Evolutionary conservation across 345 rosid genomes (phyloP), one percentile per base, ranked within the genome.

Genomic region (Leavenworthia alabamica): DNA sequence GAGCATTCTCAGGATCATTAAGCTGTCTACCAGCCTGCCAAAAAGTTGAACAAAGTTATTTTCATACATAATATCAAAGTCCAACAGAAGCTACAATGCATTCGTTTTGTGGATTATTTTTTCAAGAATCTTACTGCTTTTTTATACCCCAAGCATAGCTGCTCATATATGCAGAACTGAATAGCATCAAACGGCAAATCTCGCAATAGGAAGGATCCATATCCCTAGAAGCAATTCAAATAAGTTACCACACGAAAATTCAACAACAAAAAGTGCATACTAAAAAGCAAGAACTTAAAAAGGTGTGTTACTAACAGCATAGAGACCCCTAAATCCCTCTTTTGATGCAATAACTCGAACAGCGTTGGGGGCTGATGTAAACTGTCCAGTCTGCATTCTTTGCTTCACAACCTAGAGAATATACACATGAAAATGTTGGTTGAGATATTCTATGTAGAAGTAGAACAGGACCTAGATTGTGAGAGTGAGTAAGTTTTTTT

Each of bases 101-200:
- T 39, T 8, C 15, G n/a, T 11, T 47, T 50, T 60, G 46, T 36
- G 22, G 40, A 51, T 37, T 53, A 27, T 44, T 28, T 26, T 46
- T 19, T 8, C 2, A 62, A 40, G 75, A 72, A 64, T 54, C 82
- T 81, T 82, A 86, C 98, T 24, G 84, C 95, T 15, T 43, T 80
- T 64, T 81, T 93, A 73, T 89, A 93, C 35, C 94, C 96, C 61
- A 93, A 70, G 56, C 95, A 82, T 37, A 93, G 82, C 78, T 93
- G 97, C 83, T 93, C 97, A 32, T 93, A 93, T 68, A 89, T 79
- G 77, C 97, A 93, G 77, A 93, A 93, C 67, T 93, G 97, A 68
- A 87, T 79, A 33, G 96, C 99, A 76, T 93, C 99, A 78, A 93
- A 93, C 17, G 96, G 96, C 74, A 93, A 80, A 79, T 93, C 99